phyloP scores from a whole-genome alignment of 179 eudicot species.

The Silene noctiflora region DNA sequence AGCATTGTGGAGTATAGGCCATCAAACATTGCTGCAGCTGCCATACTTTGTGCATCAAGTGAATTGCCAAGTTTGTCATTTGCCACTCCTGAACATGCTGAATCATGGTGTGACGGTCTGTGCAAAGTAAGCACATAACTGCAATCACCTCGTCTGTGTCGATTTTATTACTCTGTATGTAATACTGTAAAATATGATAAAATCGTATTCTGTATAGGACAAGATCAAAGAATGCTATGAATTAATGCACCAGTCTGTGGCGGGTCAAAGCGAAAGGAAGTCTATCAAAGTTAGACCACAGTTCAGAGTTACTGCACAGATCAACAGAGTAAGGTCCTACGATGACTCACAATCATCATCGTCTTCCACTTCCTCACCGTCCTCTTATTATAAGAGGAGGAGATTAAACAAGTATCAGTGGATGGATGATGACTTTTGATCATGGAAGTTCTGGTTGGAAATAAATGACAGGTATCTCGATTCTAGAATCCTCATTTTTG shows the following conservation, averaged over 20 bases:
- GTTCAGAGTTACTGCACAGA: conserved; percentile 46
- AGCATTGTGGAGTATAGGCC: conserved; percentile 72
- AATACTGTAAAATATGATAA: too few relatives aligned
- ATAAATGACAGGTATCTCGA: conserved; percentile 13
- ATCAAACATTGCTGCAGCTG: conserved; percentile 82
- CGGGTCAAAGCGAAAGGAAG: conserved; percentile 36
- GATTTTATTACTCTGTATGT: too few relatives aligned
- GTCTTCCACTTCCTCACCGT: conserved; percentile 32
- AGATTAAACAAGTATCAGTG: conserved; percentile 43
- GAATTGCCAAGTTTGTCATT: conserved; percentile 63
- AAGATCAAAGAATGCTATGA: conserved; percentile 51
- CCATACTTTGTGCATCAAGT: conserved; percentile 75
- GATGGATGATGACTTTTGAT: conserved; percentile 55
- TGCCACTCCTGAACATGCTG: conserved; percentile 58
- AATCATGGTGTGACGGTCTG: conserved; percentile 84
- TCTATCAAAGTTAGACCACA: conserved; percentile 50
- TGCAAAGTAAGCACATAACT: conserved; percentile 56
- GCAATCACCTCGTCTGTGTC: not conserved
- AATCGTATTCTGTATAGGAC: conserved; percentile 42
- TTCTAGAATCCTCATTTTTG: conserved; percentile 36
- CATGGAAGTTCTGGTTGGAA: conserved; percentile 40
- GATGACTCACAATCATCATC: conserved; percentile 43
- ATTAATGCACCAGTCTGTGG: conserved; percentile 41
- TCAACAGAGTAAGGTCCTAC: conserved; percentile 33
- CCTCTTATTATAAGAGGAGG: conserved; percentile 49